Evolutionary conservation across 2,329 filamentous ascomycete species (phyloP), one percentile per base, ranked within the genome.

Genomic region (Pseudogymnoascus sp.): DNA sequence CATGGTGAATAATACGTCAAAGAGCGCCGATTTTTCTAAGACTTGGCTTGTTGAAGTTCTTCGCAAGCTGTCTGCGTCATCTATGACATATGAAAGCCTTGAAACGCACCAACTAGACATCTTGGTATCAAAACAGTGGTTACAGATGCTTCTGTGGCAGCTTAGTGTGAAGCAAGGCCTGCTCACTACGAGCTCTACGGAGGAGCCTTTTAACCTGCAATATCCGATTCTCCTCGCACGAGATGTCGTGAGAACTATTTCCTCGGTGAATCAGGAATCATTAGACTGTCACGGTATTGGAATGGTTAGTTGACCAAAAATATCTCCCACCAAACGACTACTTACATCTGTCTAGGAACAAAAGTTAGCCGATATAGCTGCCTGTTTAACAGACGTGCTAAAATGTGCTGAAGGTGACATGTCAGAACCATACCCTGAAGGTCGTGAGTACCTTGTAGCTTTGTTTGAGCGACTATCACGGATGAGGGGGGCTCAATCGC

Each of bases 21-120:
- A 56, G 28, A 56, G 50, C 50, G 50, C 50, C 4, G 26, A 56
- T 28, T 56, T 56, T 33, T 56, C 50, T 7, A 56, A 56, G 50
- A 56, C 50, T 6, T 56, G 50, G 50, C 50, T 56, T 31, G 50
- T 56, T 56, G 50, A 56, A 56, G 50, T 56, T 33, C 50, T 56
- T 5, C 26, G 28, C 26, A 56, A 56, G 28, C 50, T 56, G 26
- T 10, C 26, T 31, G 26, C 50, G 10, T 31, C 28, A 5, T 56
- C 50, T 19, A 19, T 56, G 28, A 12, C 50, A 33, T 56, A 7
- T 19, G 50, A 56, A 33, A 56, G 26, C 10, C 50, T 56, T 12
- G 50, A 56, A 33, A 56, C 50, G 50, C 50, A 56, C 50, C 50
- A 56, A 19, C 28, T 56, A 7, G 50, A 56, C 50, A 56, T 56